These are phyloP conservation scores for Venturia aucupariae DNA, from an alignment of 2,329 filamentous ascomycete species.

Conservation along the genomic window DNA sequence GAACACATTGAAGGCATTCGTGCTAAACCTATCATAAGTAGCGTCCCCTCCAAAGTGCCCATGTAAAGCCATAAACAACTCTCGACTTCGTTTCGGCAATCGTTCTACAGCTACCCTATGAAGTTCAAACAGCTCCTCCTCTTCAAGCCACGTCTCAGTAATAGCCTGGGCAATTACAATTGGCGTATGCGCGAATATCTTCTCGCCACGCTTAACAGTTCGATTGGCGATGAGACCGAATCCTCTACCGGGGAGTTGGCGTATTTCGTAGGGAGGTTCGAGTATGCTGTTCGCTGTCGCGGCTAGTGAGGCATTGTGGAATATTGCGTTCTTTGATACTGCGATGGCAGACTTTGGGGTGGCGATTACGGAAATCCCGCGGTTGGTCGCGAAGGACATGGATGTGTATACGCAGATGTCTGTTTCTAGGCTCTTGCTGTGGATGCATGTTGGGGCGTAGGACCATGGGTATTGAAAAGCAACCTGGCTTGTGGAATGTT, in stretches of 20 bases:
- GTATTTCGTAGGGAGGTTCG: conserved; percentile 2
- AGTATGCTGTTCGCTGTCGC: not conserved
- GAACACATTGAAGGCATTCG: conserved; percentile 13
- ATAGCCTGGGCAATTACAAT: conserved; percentile 9
- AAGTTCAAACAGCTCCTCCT: not conserved
- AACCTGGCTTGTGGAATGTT: not conserved
- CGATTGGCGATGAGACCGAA: conserved; percentile 14
- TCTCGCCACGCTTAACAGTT: conserved; percentile 10
- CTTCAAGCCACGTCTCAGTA: not conserved
- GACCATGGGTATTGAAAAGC: conserved; percentile 4
- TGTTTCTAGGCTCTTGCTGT: not conserved
- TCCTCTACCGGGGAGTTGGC: conserved; percentile 11
- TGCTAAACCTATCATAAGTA: conserved; percentile 12
- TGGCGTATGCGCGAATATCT: conserved; percentile 13
- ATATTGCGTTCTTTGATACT: not conserved
- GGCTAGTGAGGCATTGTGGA: not conserved
- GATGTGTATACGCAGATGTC: conserved; percentile 14
- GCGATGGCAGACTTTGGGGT: not conserved
- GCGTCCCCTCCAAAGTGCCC: conserved; percentile 15
- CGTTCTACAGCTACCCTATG: conserved; percentile 6
- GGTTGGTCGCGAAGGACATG: conserved; percentile 10
- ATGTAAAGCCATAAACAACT: conserved; percentile 8
- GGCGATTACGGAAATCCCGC: conserved; percentile 15
- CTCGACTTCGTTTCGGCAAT: not conserved
- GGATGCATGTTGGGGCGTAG: conserved; percentile 3